These are phyloP conservation scores for Brachypodium distachyon DNA, from an alignment of 202 grass and related monocot genomes.

Conservation along the genomic window DNA sequence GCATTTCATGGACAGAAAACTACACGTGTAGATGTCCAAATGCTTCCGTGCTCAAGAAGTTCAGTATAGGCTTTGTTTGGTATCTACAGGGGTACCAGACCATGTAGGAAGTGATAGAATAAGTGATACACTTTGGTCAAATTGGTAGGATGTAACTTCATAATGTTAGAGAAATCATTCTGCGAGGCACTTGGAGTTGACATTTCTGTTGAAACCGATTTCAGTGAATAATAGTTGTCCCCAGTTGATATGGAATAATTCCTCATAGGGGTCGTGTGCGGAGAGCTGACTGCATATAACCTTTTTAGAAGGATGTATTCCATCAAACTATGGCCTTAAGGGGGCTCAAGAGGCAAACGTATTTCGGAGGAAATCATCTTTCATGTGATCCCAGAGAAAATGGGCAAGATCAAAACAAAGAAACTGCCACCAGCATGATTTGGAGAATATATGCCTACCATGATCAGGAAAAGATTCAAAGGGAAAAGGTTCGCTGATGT, in stretches of 20 bases:
- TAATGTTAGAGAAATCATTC: neutral
- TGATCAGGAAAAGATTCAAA: slow-evolving; percentile 20
- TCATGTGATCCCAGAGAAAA: neutral
- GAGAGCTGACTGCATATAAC: neutral
- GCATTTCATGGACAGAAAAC: neutral
- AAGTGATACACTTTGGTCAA: neutral
- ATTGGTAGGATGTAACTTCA: neutral
- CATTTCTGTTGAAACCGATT: neutral
- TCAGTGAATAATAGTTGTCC: neutral
- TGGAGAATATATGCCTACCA: slow-evolving; percentile 32
- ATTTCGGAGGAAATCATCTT: neutral
- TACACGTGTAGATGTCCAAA: neutral
- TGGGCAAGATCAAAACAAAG: neutral
- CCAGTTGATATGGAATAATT: slow-evolving; percentile 28
- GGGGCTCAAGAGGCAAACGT: slow-evolving; percentile 13
- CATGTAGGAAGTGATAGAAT: neutral
- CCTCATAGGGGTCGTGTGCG: neutral
- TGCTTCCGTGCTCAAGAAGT: neutral
- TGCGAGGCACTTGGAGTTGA: neutral
- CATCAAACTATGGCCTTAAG: slow-evolving; percentile 8
- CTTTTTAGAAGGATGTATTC: slow-evolving; percentile 9
- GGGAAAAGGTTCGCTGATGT: neutral
- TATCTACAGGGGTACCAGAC: neutral
- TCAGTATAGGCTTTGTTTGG: neutral
- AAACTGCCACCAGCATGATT: neutral